Evolutionary conservation across 2,329 filamentous ascomycete species (phyloP), one percentile per base, ranked within the genome.

Genomic region (Fusarium keratoplasticum): DNA sequence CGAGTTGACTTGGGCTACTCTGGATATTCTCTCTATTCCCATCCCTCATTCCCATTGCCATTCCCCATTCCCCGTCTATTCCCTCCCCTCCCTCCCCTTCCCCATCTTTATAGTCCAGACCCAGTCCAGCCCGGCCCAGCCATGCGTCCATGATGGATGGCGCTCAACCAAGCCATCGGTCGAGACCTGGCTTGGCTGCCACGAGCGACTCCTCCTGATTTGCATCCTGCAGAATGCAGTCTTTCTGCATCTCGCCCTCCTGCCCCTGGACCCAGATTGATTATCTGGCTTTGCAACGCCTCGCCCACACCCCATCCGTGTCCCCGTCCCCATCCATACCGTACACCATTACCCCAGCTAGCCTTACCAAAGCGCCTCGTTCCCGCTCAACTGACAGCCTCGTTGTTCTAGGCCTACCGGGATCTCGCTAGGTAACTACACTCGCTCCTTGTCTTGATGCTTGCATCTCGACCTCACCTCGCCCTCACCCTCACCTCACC

Each of bases 391-490:
- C 79, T 80, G 70, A 80, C 78, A 60, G 47, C 59, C 67, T 70
- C 59, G 40, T 16, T 57, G 78, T 78, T 81, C 76, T 80, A 83
- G 82, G 80, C 82, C 77, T 83, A 83, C 73, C 77, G 72, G 74
- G 82, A 83, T 63, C 80, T 83, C 61, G 67, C 78, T 55, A 82
- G 80, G 82, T 83, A 81, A 69, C 63, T 60, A 50, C 55, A 38
- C 57, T 64, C 22, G 44, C 44, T 50, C 44, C 57, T 69, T 52
- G 59, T 61, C 63, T 57, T 20, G 44, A 44, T 38, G 38, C 16
- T 42, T 50, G 33, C 20, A 38, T 67, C 52, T 52, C 62, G 60
- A 72, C 52, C 40, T 42, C 38, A 42, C n/a, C 20, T 38, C 36
- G 36, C 16, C 16, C 36, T 38, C 36, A n/a, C 36, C 35, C 35